phyloP scores from a whole-genome alignment of 495 filamentous ascomycete genomes.

The Neurospora africana region DNA sequence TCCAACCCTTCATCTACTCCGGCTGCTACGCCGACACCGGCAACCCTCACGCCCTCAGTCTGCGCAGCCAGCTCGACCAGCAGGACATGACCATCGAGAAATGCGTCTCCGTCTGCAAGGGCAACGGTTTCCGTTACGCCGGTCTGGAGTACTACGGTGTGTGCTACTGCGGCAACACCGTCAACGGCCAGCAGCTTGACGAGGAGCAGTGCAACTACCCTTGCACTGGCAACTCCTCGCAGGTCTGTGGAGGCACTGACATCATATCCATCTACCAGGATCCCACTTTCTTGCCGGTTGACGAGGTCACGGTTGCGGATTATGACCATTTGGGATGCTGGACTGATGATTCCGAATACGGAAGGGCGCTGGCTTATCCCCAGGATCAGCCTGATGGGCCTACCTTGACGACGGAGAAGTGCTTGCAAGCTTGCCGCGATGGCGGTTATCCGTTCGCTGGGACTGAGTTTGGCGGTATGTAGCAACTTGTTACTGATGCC shows the following conservation, averaged over 20 bases:
- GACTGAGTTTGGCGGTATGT: conserved; percentile 38
- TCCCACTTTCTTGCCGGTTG: conserved; percentile 36
- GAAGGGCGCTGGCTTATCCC: conserved; percentile 39
- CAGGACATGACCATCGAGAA: conserved; percentile 41
- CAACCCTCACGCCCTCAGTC: conserved; percentile 26
- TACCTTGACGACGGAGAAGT: conserved; percentile 34
- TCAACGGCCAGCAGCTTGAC: conserved; percentile 21
- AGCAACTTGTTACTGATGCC: conserved; percentile 1
- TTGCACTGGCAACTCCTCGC: conserved; percentile 34
- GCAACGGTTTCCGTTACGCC: conserved; percentile 44
- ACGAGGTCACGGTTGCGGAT: conserved; percentile 29
- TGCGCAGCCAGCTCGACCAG: conserved; percentile 24
- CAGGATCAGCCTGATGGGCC: conserved; percentile 27
- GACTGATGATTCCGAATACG: conserved; percentile 36
- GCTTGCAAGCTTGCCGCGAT: conserved; percentile 34
- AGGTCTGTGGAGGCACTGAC: conserved; percentile 40
- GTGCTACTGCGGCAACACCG: conserved; percentile 43
- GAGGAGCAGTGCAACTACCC: conserved; percentile 34
- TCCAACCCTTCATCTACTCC: conserved; percentile 39
- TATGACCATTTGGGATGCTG: conserved; percentile 46
- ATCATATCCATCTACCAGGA: conserved; percentile 41
- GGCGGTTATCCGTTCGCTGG: conserved; percentile 42
- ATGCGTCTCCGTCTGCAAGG: conserved; percentile 44
- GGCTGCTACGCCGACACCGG: conserved; percentile 39
- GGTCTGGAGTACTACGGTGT: conserved; percentile 45